These are phyloP conservation scores for Cucurbita ficifolia DNA, from an alignment of 306 rosid species.

Conservation along the genomic window DNA sequence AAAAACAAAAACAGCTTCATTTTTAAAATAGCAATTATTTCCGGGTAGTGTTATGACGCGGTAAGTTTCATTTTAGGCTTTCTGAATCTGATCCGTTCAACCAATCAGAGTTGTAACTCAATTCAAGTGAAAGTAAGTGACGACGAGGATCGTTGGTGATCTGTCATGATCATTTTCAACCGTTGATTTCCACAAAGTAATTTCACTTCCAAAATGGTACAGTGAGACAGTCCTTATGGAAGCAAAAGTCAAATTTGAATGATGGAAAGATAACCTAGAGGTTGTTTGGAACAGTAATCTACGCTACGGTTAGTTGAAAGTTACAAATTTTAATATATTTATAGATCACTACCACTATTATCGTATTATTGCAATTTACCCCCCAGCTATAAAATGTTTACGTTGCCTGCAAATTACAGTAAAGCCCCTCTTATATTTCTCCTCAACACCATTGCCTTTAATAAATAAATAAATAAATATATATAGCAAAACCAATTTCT, in stretches of 20 bases:
- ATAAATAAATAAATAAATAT: no score
- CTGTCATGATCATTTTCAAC: not conserved
- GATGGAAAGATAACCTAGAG: conserved; percentile 1
- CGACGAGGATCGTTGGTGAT: not conserved
- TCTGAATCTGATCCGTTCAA: not conserved
- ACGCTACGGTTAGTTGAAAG: not conserved
- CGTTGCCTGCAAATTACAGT: not conserved
- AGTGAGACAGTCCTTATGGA: not conserved
- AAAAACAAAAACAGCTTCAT: not conserved
- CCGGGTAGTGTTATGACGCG: not conserved
- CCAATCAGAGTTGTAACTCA: not conserved
- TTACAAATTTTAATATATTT: not conserved
- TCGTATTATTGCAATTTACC: not conserved
- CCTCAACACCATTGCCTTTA: no score
- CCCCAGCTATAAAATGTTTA: not conserved
- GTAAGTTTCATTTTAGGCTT: not conserved
- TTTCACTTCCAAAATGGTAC: not conserved
- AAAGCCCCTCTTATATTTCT: not conserved
- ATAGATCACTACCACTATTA: not conserved
- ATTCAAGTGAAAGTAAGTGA: not conserved
- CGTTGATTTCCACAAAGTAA: not conserved
- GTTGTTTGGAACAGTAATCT: not conserved
- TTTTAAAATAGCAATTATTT: conserved; percentile 1
- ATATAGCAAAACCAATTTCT: no score
- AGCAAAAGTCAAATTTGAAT: conserved; percentile 2